These are phyloP conservation scores for Ascochyta koolunga DNA, from an alignment of 2,329 filamentous ascomycete genomes.

Conservation along the genomic window DNA sequence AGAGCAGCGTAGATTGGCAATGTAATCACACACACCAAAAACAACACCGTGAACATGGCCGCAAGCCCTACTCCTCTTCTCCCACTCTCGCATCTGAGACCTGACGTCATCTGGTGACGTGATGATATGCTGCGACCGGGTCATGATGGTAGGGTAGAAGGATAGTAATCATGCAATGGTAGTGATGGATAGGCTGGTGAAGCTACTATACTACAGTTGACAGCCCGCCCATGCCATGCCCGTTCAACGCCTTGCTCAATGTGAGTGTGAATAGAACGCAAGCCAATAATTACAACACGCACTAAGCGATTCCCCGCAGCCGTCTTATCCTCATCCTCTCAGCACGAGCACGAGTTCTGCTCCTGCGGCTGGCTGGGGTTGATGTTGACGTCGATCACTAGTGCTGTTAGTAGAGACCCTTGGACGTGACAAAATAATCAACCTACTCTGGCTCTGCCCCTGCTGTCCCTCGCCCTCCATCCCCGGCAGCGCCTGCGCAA, in stretches of 20 bases:
- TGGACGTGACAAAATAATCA: neutral
- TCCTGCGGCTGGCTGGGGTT: constrained; percentile 69
- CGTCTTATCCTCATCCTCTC: constrained; percentile 5
- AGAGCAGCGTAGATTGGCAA: constrained; percentile 32
- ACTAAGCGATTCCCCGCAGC: constrained; percentile 16
- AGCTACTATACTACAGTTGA: constrained; percentile 46
- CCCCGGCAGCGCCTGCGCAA: constrained; percentile 94
- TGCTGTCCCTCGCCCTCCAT: constrained; percentile 92
- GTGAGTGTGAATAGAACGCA: constrained; percentile 37
- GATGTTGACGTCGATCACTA: constrained; percentile 94
- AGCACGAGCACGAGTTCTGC: constrained; percentile 58
- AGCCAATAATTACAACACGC: constrained; percentile 46
- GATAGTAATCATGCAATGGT: neutral
- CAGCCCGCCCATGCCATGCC: constrained; percentile 25
- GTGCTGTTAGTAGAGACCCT: constrained; percentile 26
- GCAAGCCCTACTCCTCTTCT: neutral
- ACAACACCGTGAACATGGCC: no score
- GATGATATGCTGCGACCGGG: no score
- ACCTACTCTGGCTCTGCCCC: constrained; percentile 80
- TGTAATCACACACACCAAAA: constrained; percentile 14
- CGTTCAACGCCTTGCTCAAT: constrained; percentile 49
- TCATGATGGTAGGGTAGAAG: neutral
- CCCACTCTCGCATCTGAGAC: neutral
- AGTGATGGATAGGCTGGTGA: constrained; percentile 11
- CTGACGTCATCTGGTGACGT: constrained; percentile 26